phyloP scores from a whole-genome alignment of 306 rosid species.

The Citrullus colocynthis region DNA sequence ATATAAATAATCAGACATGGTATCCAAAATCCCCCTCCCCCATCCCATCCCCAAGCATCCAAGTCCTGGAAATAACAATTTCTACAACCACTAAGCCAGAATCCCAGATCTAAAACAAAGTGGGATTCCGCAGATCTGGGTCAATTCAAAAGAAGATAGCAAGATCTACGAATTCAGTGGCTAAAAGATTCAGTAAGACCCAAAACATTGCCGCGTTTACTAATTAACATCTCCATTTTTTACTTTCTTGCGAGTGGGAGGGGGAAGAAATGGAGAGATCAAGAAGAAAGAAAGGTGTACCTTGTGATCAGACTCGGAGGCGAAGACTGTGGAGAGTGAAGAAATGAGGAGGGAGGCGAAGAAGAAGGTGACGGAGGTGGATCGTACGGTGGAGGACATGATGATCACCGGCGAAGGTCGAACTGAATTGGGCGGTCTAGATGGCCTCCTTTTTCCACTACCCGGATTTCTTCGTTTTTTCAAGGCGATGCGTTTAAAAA shows the following conservation, averaged over 20 bases:
- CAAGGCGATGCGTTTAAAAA: constrained; percentile 1
- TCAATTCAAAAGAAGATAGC: background rate
- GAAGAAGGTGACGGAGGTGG: constrained; percentile 21
- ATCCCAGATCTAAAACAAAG: background rate
- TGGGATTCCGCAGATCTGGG: background rate
- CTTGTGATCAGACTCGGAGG: constrained; percentile 92
- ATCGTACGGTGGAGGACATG: constrained; percentile 67
- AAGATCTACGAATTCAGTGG: background rate
- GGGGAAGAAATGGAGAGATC: background rate
- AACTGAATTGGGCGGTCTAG: constrained; percentile 36
- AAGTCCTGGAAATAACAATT: background rate
- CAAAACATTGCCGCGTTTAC: background rate
- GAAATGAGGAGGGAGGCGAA: constrained; percentile 21
- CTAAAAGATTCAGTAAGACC: background rate
- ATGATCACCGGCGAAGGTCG: constrained; percentile 26
- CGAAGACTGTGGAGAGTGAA: constrained; percentile 29
- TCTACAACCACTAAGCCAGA: background rate
- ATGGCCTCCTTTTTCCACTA: constrained; percentile 5
- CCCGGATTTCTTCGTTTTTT: background rate
- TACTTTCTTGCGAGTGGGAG: background rate
- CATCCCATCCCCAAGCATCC: background rate
- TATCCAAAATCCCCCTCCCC: background rate
- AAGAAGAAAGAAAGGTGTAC: constrained; percentile 21
- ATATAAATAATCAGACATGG: background rate
- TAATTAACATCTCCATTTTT: background rate